These are phyloP conservation scores for Thelonectria discophora DNA, from an alignment of 2,329 filamentous ascomycete species.

Conservation along the genomic window DNA sequence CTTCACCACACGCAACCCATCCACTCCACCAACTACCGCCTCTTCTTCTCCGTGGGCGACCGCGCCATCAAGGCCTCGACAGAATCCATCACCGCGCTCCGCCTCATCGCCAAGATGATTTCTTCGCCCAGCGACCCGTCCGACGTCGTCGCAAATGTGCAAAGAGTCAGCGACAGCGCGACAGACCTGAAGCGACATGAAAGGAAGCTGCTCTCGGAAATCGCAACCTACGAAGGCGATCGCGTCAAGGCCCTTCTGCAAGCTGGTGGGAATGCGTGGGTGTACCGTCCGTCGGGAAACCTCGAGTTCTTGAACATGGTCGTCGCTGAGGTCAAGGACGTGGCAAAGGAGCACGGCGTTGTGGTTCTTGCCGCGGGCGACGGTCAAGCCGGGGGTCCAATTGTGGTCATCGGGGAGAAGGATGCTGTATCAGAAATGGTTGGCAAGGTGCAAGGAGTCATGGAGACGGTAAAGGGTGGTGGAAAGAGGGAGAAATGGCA, in stretches of 20 bases:
- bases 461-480: constrained; percentile 39
- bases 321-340: constrained; percentile 36
- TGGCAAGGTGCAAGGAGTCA: constrained; percentile 23
- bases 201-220: constrained; percentile 41
- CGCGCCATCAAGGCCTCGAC: constrained; percentile 39
- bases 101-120: constrained; percentile 37
- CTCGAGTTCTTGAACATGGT: constrained; percentile 46
- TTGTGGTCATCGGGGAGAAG: constrained; percentile 41
- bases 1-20: constrained; percentile 42
- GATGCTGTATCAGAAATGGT: constrained; percentile 33
- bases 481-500: constrained; percentile 46
- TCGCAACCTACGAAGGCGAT: constrained; percentile 43
- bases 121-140: constrained; percentile 37
- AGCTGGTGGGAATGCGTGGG: constrained; percentile 33
- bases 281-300: constrained; percentile 38
- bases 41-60: constrained; percentile 44
- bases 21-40: constrained; percentile 44
- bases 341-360: constrained; percentile 23
- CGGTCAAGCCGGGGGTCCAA: constrained; percentile 34
- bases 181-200: constrained; percentile 39
- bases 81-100: constrained; percentile 36
- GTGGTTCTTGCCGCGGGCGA: constrained; percentile 42
- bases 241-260: constrained; percentile 29
- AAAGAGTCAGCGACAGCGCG: constrained; percentile 23
- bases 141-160: constrained; percentile 34